A percentile compares a stretch with the other conserved stretches of the same genome.
Conservation (phyloP, 345 rosid genomes). For the Bruguiera sexangula region DNA sequence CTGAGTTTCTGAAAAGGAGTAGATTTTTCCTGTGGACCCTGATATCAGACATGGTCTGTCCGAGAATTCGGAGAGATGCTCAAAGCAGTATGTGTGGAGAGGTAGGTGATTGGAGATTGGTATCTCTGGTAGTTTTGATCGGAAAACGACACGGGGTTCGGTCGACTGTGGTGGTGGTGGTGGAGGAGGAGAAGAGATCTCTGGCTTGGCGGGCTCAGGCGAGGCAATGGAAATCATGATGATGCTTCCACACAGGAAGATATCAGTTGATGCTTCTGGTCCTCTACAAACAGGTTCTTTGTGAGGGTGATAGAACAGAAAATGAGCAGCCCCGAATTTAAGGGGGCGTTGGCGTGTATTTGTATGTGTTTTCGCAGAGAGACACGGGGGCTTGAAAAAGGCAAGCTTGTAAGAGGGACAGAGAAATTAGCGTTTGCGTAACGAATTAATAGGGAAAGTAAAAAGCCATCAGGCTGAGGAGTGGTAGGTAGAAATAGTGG, state of each 20-base stretch:
- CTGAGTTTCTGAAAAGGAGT: constrained; percentile 51
- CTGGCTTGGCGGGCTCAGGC: constrained; percentile 19
- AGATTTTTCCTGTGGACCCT: constrained; percentile 47
- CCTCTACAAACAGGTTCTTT: no score
- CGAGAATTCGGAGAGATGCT: constrained; percentile 33
- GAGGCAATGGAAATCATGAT: constrained; percentile 32
- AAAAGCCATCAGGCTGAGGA: neutral
- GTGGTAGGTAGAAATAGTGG: constrained; percentile 15
- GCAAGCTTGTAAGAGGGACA: neutral
- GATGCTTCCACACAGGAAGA: neutral
- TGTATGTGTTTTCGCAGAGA: no score
- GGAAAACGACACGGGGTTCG: constrained; percentile 41
- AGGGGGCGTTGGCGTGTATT: no score
- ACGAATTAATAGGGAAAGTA: neutral
- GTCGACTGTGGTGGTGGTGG: constrained; percentile 10
- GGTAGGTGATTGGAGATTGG: constrained; percentile 67
- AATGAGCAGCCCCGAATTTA: no score
- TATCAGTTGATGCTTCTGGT: neutral
- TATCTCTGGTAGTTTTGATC: constrained; percentile 77
- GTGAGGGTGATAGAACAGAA: neutral
- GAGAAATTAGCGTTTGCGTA: neutral
- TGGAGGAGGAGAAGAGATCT: constrained; percentile 20
- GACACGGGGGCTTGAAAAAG: neutral
- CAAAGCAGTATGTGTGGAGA: constrained; percentile 73
- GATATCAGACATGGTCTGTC: constrained; percentile 63